Conservation (phyloP, 768 basidiomycete species). For the Rhodotorula babjevae region DNA sequence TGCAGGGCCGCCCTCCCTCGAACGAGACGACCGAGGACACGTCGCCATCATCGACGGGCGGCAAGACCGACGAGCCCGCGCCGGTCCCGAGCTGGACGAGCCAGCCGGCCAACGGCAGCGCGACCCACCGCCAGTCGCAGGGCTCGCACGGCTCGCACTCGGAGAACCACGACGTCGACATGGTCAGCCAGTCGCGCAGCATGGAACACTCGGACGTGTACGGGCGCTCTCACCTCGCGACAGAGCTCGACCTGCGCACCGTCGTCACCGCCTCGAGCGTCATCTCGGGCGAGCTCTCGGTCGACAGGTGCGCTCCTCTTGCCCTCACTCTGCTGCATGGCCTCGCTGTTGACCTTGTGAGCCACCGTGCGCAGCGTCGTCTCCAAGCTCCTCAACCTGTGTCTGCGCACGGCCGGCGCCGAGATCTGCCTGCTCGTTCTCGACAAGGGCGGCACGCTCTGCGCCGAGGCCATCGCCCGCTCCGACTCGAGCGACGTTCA, state of each 20-base stretch:
- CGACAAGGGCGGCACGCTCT: conserved; percentile 30
- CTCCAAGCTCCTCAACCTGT: conserved; percentile 34
- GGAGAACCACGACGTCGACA: conserved; percentile 9
- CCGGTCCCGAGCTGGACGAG: neutral
- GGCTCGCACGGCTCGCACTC: conserved; percentile 18
- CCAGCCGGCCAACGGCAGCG: neutral
- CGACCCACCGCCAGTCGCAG: neutral
- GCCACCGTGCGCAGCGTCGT: conserved; percentile 20
- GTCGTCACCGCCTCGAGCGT: conserved; percentile 24
- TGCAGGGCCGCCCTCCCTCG: neutral
- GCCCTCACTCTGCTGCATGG: neutral
- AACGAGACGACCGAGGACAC: neutral
- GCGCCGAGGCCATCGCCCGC: conserved; percentile 27
- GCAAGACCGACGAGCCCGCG: neutral
- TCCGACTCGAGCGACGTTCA: conserved; percentile 21
- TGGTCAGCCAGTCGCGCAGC: conserved; percentile 5
- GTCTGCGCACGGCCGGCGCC: conserved; percentile 32
- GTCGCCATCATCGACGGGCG: neutral
- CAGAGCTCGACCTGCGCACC: conserved; percentile 33
- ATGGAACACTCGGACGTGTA: conserved; percentile 4
- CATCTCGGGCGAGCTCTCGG: conserved; percentile 16
- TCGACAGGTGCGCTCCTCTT: conserved; percentile 21
- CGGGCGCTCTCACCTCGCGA: conserved; percentile 19
- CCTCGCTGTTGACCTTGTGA: neutral
- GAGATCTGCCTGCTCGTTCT: conserved; percentile 36